These are phyloP conservation scores for Arabidopsis arenosa DNA, from an alignment of 345 rosid species.

Conservation along the genomic window DNA sequence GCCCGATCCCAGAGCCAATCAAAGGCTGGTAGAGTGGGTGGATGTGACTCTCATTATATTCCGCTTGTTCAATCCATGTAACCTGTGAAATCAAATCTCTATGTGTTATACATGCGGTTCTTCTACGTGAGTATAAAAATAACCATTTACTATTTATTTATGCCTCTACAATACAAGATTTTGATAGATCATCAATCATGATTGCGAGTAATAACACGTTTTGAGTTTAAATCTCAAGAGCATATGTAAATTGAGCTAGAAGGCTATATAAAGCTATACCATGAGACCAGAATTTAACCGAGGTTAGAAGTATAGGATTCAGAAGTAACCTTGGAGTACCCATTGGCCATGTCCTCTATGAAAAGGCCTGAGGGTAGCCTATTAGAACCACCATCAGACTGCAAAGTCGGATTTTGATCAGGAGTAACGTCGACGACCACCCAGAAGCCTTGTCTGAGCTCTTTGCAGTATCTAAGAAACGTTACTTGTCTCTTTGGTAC, in stretches of 20 bases:
- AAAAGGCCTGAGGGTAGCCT: conserved; percentile 82
- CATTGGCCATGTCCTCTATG: conserved; percentile 58
- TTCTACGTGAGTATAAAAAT: background rate
- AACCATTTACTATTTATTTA: background rate
- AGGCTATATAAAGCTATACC: background rate
- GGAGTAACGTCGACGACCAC: conserved; percentile 72
- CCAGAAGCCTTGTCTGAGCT: conserved; percentile 60
- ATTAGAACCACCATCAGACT: conserved; percentile 37
- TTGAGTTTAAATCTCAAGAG: background rate
- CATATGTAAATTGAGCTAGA: background rate
- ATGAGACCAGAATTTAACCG: background rate
- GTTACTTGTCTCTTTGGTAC: conserved; percentile 60
- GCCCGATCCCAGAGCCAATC: conserved; percentile 53
- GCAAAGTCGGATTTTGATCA: conserved; percentile 21
- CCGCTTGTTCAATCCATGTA: conserved; percentile 70
- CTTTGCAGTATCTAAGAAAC: conserved; percentile 74
- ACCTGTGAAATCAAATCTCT: conserved; percentile 47
- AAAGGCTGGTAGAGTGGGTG: conserved; percentile 46
- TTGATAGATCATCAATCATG: background rate
- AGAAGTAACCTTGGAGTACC: conserved; percentile 60
- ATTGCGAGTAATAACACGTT: background rate
- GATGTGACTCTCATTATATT: conserved; percentile 50
- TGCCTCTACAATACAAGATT: background rate
- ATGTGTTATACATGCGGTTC: background rate
- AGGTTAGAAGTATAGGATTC: background rate